Percentiles rank a stretch among this genome's conserved stretches.
These are phyloP conservation scores for Pseudoturritis turrita DNA, from an alignment of 345 rosid species.

Conservation along the genomic window DNA sequence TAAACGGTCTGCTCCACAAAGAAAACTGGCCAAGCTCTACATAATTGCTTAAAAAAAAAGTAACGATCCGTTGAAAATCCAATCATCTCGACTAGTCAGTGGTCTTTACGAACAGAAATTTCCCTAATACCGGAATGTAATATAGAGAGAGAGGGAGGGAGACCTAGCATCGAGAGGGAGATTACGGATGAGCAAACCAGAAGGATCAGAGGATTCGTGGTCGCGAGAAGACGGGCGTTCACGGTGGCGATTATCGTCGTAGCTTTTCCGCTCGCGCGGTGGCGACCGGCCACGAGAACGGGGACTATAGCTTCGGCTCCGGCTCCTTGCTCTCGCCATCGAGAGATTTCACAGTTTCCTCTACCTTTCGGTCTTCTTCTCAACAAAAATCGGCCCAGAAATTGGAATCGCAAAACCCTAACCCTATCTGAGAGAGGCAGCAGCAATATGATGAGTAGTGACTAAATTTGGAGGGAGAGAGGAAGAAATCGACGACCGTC, in stretches of 20 bases:
- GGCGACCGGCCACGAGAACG: conserved; percentile 62
- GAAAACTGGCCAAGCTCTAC: too few species aligned
- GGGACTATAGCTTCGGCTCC: conserved; percentile 84
- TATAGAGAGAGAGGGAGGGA: neutral
- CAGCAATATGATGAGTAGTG: neutral
- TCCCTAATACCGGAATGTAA: neutral
- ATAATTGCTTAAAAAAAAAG: neutral
- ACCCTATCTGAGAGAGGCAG: neutral
- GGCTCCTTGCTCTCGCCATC: conserved; percentile 72
- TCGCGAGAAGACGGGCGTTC: conserved; percentile 55
- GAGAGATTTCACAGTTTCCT: neutral
- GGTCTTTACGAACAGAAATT: neutral
- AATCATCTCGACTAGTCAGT: neutral
- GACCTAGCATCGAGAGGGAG: conserved; percentile 93
- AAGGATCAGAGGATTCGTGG: conserved; percentile 81
- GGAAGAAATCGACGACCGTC: neutral
- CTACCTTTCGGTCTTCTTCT: neutral
- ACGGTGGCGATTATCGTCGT: conserved; percentile 58
- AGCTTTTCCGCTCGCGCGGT: conserved; percentile 49
- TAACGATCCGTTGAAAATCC: neutral
- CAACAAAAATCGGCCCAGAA: neutral
- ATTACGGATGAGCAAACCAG: conserved; percentile 88
- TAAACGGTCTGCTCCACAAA: neutral
- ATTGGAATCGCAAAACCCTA: conserved; percentile 20
- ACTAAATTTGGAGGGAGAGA: conserved; percentile 25